Conservation (phyloP, 208 protist species). For the Trypanosoma vivax region DNA sequence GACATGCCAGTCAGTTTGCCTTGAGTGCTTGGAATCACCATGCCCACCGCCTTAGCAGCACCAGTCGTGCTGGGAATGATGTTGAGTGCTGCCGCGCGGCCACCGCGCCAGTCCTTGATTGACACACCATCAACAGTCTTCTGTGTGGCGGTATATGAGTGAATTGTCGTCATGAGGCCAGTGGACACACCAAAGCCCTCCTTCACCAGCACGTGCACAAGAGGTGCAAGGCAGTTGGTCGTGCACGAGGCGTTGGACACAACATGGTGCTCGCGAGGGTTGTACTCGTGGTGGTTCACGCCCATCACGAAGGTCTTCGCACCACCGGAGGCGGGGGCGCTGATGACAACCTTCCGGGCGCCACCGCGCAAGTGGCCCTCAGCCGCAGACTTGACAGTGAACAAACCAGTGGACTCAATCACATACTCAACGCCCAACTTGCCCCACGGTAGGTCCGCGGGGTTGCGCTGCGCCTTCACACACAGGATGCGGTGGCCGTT, state of each 20-base stretch:
- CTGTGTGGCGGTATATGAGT: constrained; percentile 98
- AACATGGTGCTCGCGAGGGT: constrained; percentile 63
- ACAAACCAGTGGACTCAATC: constrained; percentile 99
- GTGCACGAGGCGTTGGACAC: constrained; percentile 99
- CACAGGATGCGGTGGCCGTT: constrained; percentile 74
- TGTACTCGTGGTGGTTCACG: constrained; percentile 96
- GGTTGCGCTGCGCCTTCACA: constrained; percentile 83
- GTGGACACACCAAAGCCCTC: constrained; percentile 95
- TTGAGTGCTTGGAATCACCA: constrained; percentile 89
- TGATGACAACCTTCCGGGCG: constrained; percentile 99
- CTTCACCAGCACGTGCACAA: constrained; percentile 95
- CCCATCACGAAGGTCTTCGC: constrained; percentile 98
- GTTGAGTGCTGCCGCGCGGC: constrained; percentile 93
- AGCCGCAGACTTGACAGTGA: constrained; percentile 89
- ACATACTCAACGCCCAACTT: constrained; percentile 93
- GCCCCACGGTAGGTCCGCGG: constrained; percentile 93
- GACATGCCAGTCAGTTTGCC: constrained; percentile 96
- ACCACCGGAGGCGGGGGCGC: constrained; percentile 94
- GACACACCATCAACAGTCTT: constrained; percentile 97
- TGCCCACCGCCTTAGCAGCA: constrained; percentile 98
- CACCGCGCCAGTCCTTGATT: constrained; percentile 98
- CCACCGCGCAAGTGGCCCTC: constrained; percentile 92
- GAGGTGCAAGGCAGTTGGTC: constrained; percentile 99
- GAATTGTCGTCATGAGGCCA: constrained; percentile 99
- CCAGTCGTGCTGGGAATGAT: constrained; percentile 99